phyloP scores from a whole-genome alignment of 345 rosid species.

The Salix exigua region DNA sequence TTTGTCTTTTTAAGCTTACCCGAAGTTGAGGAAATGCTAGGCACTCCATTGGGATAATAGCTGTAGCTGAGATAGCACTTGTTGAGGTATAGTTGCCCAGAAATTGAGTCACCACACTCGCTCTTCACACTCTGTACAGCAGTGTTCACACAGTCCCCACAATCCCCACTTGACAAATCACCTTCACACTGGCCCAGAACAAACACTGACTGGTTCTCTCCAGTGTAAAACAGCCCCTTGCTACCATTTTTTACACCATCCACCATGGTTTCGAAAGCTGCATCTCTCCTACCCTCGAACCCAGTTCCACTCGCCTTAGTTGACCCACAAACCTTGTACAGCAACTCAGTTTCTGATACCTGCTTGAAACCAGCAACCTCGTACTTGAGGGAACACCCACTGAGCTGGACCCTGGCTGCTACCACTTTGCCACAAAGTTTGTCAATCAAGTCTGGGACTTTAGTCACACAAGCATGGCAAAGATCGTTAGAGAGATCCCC shows the following conservation, averaged over 20 bases:
- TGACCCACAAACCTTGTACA: constrained; percentile 60
- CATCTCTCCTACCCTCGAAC: constrained; percentile 39
- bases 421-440: constrained; percentile 56
- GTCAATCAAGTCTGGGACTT: constrained; percentile 40
- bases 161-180: constrained; percentile 54
- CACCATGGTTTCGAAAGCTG: constrained; percentile 45
- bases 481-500: constrained; percentile 62
- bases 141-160: constrained; percentile 57
- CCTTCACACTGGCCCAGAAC: constrained; percentile 90
- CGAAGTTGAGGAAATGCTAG: constrained; percentile 35
- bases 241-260: constrained; percentile 43
- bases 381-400: constrained; percentile 62
- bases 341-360: constrained; percentile 42
- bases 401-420: constrained; percentile 67
- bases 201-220: constrained; percentile 40
- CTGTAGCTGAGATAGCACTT: constrained; percentile 79
- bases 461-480: constrained; percentile 57
- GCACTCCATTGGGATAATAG: constrained; percentile 75
- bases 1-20: constrained; percentile 6
- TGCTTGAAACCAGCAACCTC: constrained; percentile 57
- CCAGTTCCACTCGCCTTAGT: constrained; percentile 30
- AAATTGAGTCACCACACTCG: constrained; percentile 62
- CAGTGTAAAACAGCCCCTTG: constrained; percentile 45
- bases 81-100: constrained; percentile 65
- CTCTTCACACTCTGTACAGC: constrained; percentile 47